Base-by-base conservation (phyloP, 2,329 filamentous ascomycete genomes). In the Elsinoe batatas region DNA sequence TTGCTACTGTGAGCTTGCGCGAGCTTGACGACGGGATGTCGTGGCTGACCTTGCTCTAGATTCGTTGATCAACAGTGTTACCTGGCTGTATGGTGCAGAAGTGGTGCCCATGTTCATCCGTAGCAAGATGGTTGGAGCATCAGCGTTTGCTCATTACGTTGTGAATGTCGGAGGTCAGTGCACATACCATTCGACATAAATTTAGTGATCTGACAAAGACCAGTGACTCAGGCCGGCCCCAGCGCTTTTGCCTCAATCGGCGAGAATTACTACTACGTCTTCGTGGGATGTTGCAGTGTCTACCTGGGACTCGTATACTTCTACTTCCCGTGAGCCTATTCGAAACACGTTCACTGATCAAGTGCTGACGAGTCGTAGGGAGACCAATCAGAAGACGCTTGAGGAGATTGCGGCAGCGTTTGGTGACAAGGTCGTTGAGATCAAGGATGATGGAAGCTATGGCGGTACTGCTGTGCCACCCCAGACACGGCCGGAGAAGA, bases 241-340 rank as follows among this genome's bases (percentile, higher is more conserved):
- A 78, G 71, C 53, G 78, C 79, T 0, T 80, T 81, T 60, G 75
- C 76, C 12, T 79, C 72, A 42, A 81, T 82, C 54, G 63, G 71
- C n/a, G 74, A 81, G 60, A 81, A 80, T 59, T 82, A 81, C 64
- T 81, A 81, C 64, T 81, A 81, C 58, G 78, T 81, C 15, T 81
- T 81, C 58, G 77, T 80, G 1, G 74, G 61, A 4, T 81, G 78
- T 60, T 74, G 75, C 1, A 22, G 67, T 1, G 74, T 80, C 66
- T 81, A 79, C 66, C 62, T 80, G 0, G 64, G 72, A 1, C 59
- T 80, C 20, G 77, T 75, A 0, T 81, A 77, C 62, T 71, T 79
- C 51, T 80, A 74, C 62, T 81, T 79, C 65, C 78, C 78, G 42
- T 18, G 8, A 3, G 40, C 40, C 15, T 36, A 33, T 33, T n/a